Conservation (phyloP, 2,329 filamentous ascomycete species). For the Polytolypa hystricis region DNA sequence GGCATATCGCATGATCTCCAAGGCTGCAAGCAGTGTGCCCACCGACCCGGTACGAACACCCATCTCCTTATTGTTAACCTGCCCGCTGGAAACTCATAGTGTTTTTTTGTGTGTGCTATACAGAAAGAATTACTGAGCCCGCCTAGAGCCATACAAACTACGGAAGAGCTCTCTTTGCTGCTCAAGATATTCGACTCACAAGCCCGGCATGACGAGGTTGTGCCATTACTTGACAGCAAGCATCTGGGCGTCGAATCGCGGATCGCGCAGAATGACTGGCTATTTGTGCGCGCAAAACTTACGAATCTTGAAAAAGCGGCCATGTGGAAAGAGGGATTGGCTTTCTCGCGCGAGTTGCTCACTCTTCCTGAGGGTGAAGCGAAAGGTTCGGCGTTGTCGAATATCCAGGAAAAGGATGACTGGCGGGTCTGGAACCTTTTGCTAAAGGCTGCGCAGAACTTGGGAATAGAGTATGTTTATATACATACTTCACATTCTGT, state of each 20-base stretch:
- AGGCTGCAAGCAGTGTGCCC: conserved; percentile 35
- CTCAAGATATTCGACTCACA: conserved; percentile 34
- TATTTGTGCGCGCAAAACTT: conserved; percentile 29
- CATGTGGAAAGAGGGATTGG: conserved; percentile 29
- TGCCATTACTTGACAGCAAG: conserved; percentile 32
- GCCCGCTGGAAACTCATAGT: conserved; percentile 11
- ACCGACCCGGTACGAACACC: conserved; percentile 29
- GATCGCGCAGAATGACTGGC: conserved; percentile 34
- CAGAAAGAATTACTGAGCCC: conserved; percentile 32
- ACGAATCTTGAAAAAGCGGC: conserved; percentile 26
- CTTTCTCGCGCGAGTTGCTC: conserved; percentile 28
- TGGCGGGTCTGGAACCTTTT: conserved; percentile 38
- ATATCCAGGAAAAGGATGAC: conserved; percentile 30
- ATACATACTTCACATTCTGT: too few species aligned
- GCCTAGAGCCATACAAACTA: conserved; percentile 34
- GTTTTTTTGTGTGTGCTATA: conserved; percentile 11
- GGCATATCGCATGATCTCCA: conserved; percentile 39
- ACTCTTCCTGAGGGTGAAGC: conserved; percentile 22
- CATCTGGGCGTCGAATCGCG: conserved; percentile 31
- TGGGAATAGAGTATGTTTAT: conserved; percentile 25
- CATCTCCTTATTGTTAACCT: conserved; percentile 1
- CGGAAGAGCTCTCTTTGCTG: conserved; percentile 36
- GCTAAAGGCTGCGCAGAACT: conserved; percentile 22
- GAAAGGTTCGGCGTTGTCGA: conserved; percentile 14
- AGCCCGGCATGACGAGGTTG: conserved; percentile 27